These are phyloP conservation scores for Aquilaria yunnanensis DNA, from an alignment of 345 rosid species.

Conservation along the genomic window DNA sequence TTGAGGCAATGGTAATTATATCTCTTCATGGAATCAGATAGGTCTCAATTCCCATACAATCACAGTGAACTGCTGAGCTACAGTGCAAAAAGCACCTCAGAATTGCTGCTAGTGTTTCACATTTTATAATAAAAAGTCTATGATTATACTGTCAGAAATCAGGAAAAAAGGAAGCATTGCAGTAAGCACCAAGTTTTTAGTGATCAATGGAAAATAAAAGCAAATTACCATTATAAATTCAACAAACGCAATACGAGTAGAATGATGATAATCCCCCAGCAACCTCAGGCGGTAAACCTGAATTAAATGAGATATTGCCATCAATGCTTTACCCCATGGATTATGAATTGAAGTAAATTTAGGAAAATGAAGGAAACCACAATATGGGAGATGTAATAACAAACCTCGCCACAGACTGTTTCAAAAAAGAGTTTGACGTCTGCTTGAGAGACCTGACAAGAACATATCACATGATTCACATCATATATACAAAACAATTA, in stretches of 20 bases:
- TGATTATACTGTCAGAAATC: not conserved
- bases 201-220: constrained; percentile 6
- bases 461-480: constrained; percentile 4
- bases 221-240: constrained; percentile 63
- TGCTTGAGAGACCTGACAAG: constrained; percentile 53
- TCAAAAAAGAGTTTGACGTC: constrained; percentile 66
- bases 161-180: not conserved
- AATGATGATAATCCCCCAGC: constrained; percentile 77
- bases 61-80: too few species aligned
- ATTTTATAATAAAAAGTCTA: too few species aligned
- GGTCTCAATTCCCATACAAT: too few species aligned
- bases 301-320: constrained; percentile 10
- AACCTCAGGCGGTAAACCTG: constrained; percentile 80
- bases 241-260: constrained; percentile 83
- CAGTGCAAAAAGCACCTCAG: too few species aligned
- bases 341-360: not conserved
- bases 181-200: too few species aligned
- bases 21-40: too few species aligned
- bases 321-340: constrained; percentile 3
- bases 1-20: too few species aligned
- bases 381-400: constrained; percentile 14
- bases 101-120: too few species aligned
- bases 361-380: not conserved
- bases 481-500: not conserved
- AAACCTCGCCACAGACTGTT: constrained; percentile 70